Evolutionary conservation across 805 yeast species (phyloP).

Genomic region (Ascoidea asiatica): DNA sequence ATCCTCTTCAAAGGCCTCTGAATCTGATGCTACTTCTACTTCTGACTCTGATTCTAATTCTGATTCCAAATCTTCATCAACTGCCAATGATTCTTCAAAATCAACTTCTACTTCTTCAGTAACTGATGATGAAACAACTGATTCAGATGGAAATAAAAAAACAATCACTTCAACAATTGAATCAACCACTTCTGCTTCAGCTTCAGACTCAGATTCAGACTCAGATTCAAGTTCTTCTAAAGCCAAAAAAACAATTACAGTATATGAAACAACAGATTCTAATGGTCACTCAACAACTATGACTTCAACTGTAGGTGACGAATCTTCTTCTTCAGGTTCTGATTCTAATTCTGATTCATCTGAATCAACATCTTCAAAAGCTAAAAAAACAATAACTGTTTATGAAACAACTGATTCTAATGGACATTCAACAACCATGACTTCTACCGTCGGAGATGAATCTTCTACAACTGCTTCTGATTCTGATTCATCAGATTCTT

Average conservation of each 20-base stretch:
- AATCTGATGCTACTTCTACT: slow-evolving; percentile 16
- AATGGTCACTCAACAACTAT: too few species aligned
- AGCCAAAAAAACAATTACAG: too few species aligned
- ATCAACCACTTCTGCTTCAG: too few species aligned
- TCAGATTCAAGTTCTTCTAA: too few species aligned
- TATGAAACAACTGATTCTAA: neutral
- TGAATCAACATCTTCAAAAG: neutral
- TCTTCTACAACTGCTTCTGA: neutral
- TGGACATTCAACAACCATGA: neutral
- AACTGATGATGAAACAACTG: neutral
- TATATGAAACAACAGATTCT: too few species aligned
- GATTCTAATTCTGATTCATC: too few species aligned
- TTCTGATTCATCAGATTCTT: neutral
- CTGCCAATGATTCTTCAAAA: neutral
- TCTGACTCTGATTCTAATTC: slow-evolving; percentile 8
- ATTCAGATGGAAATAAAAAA: neutral
- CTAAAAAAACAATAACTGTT: neutral
- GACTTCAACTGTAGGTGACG: too few species aligned
- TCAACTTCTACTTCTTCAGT: neutral
- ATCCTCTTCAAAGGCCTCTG: slow-evolving; percentile 12
- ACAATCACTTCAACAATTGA: neutral
- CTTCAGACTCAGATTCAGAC: too few species aligned
- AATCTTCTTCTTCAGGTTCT: too few species aligned
- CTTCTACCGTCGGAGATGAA: neutral
- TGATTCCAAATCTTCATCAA: neutral